Evolutionary conservation across 805 yeast species (phyloP), one percentile per base, ranked within the genome.

Genomic region (Metschnikowia bowlesiae): DNA sequence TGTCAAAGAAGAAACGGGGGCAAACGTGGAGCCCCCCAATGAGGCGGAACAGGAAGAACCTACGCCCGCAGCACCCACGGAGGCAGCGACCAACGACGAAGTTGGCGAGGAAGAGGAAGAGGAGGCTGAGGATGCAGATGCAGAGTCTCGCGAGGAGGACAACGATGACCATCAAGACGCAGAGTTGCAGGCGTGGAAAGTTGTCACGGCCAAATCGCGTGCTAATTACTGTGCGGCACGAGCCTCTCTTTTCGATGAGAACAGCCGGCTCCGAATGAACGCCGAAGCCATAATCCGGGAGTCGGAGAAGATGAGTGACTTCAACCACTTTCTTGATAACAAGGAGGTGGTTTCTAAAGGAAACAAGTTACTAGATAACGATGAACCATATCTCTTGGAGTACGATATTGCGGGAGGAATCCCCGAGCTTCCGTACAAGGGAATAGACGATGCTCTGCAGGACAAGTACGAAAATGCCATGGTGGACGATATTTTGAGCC

Each of bases 331-430:
- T 53, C 62, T 73, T 38, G 62, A 63, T 33, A 71, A 71, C 50
- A 65, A 64, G 33, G 71, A 69, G 52, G 72, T 70, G 14, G 65
- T 73, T 14, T 67, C 74, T 0, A 75, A 78, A 44, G 71, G 74
- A 56, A 70, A 66, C 49, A 78, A 73, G 59, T 70, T 65, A 28
- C 62, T 70, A 54, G 89, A 81, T 45, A 73, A 74, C 44, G 85
- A 83, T 57, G 84, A 82, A 56, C 80, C 86, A 28, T 80, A 84
- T 56, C 66, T 88, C 42, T 74, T 87, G 31, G 98, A 94, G 64
- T 94, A 92, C 64, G 97, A 91, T 55, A 80, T 87, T 6, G 72
- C 81, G 2, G 90, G 95, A 41, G 90, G 90, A 0, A 63, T 90
- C 7, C 98, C 99, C 0, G 79, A 82, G 0, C 60, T 87, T 2